Percentiles rank a stretch among this genome's conserved stretches.
phyloP scores from a whole-genome alignment of 139 green algal genomes.

The Chlamydomonas eustigma region DNA sequence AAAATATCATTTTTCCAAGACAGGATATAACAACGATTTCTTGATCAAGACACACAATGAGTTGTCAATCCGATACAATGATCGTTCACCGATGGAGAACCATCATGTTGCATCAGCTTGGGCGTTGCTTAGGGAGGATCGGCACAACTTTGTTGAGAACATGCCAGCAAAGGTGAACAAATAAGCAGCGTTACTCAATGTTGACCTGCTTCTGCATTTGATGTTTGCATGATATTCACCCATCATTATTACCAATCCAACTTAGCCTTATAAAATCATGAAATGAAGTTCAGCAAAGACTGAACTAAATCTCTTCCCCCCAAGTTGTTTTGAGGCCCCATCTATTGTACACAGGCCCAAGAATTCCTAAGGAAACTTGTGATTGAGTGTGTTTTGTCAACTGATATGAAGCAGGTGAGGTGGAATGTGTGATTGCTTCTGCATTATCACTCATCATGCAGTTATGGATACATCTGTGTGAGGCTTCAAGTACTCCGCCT shows the following conservation, averaged over 20 bases:
- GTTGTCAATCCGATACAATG: slow-evolving; percentile 58
- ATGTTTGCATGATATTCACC: too few species aligned
- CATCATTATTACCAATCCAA: too few species aligned
- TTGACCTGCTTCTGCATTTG: too few species aligned
- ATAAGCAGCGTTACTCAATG: too few species aligned
- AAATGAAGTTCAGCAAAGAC: too few species aligned
- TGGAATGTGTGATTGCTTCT: background rate
- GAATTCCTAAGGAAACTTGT: background rate
- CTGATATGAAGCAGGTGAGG: background rate
- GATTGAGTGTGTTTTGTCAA: background rate
- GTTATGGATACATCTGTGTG: too few species aligned
- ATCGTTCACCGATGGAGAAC: slow-evolving; percentile 38
- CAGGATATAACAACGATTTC: slow-evolving; percentile 33
- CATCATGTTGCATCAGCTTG: slow-evolving; percentile 11
- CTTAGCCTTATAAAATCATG: too few species aligned
- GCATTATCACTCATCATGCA: too few species aligned
- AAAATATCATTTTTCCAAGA: background rate
- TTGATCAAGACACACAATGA: slow-evolving; percentile 33
- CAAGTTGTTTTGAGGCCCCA: too few species aligned
- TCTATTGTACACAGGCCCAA: background rate
- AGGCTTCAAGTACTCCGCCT: too few species aligned
- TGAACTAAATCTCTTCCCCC: too few species aligned
- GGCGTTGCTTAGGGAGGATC: background rate
- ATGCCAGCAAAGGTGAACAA: slow-evolving; percentile 1
- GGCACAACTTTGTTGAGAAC: background rate